Conservation (phyloP, 352 stramenopile genomes). For the Globisporangium spinosum region DNA sequence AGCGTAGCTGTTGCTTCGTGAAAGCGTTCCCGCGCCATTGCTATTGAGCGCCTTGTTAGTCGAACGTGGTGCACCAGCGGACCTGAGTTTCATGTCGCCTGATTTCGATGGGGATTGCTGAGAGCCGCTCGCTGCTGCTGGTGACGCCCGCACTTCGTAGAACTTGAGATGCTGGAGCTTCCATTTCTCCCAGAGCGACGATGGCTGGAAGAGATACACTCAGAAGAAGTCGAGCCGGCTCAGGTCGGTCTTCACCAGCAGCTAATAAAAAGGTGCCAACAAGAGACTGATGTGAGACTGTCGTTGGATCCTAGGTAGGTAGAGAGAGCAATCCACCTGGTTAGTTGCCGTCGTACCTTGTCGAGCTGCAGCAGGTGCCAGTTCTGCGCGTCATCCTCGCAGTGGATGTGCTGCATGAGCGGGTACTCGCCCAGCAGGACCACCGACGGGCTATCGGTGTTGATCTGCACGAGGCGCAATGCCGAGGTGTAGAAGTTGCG, state of each 20-base stretch:
- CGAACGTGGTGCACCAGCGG: background rate
- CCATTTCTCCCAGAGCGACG: slow-evolving; percentile 51
- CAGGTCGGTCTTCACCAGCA: slow-evolving; percentile 24
- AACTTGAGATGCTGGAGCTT: slow-evolving; percentile 55
- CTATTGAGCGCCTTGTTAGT: background rate
- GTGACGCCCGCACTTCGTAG: slow-evolving; percentile 15
- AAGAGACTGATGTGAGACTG: background rate
- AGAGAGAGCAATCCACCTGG: background rate
- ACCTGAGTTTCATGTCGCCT: background rate
- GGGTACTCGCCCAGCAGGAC: slow-evolving; percentile 37
- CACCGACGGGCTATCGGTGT: slow-evolving; percentile 34
- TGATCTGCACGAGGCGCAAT: slow-evolving; percentile 49
- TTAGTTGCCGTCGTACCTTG: slow-evolving; percentile 23
- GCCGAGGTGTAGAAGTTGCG: slow-evolving; percentile 67
- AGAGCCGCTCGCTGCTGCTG: background rate
- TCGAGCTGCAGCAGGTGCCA: slow-evolving; percentile 61
- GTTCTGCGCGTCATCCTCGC: slow-evolving; percentile 66
- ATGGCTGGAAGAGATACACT: slow-evolving; percentile 61
- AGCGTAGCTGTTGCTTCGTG: background rate
- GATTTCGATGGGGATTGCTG: background rate
- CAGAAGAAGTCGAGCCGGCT: slow-evolving; percentile 35
- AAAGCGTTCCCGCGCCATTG: background rate
- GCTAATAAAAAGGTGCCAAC: background rate
- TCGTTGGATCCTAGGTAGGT: background rate
- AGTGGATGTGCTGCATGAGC: slow-evolving; percentile 59